phyloP scores from a whole-genome alignment of 768 basidiomycete genomes.

The Tricholoma matsutake region DNA sequence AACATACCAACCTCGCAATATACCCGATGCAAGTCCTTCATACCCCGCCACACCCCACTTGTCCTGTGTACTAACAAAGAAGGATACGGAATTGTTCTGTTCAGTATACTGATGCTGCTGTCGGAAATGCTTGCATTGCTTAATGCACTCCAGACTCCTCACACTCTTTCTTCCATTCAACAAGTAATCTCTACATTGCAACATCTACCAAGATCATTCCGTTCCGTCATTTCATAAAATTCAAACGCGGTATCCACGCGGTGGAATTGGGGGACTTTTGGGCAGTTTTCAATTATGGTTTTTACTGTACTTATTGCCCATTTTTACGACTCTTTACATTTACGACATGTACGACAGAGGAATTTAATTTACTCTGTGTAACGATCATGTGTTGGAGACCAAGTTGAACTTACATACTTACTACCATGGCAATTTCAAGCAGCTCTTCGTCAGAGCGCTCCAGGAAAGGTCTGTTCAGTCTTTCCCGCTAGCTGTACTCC shows the following conservation, averaged over 20 bases:
- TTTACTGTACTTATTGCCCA: slow-evolving; percentile 4
- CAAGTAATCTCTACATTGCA: background rate
- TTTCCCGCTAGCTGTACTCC: background rate
- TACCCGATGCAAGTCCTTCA: slow-evolving; percentile 13
- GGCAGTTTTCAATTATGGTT: background rate
- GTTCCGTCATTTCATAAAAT: background rate
- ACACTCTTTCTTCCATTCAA: background rate
- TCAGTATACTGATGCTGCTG: background rate
- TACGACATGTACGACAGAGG: slow-evolving; percentile 2
- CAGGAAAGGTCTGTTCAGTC: slow-evolving; percentile 4
- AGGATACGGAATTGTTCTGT: slow-evolving; percentile 5
- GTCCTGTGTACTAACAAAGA: slow-evolving; percentile 1
- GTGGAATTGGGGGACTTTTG: background rate
- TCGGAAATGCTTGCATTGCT: slow-evolving; percentile 4
- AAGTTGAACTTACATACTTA: background rate
- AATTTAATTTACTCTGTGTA: background rate
- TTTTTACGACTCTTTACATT: slow-evolving; percentile 9
- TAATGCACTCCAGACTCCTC: background rate
- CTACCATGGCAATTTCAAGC: slow-evolving; percentile 3
- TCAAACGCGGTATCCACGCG: background rate
- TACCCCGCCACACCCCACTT: slow-evolving; percentile 10
- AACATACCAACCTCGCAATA: slow-evolving; percentile 7
- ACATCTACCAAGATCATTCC: slow-evolving; percentile 2
- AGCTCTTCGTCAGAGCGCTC: background rate
- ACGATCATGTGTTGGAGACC: background rate